These are phyloP conservation scores for Parathielavia appendiculata DNA, from an alignment of 495 filamentous ascomycete genomes.

Conservation along the genomic window DNA sequence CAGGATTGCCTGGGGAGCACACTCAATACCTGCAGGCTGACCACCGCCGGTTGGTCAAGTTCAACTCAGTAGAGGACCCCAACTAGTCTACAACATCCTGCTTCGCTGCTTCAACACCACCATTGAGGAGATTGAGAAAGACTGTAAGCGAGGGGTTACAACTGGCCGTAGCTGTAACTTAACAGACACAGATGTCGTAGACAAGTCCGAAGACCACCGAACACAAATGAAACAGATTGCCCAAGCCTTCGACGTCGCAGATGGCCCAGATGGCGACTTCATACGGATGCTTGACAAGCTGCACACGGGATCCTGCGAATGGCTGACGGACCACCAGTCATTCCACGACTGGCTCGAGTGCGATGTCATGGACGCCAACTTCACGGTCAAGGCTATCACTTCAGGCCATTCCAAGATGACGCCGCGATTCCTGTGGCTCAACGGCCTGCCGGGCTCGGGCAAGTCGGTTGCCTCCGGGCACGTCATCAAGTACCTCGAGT, in stretches of 20 bases:
- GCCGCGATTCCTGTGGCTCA: constrained; percentile 23
- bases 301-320: constrained; percentile 25
- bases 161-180: background rate
- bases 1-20: constrained; percentile 35
- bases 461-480: constrained; percentile 25
- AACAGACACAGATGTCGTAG: constrained; percentile 8
- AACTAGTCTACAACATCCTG: constrained; percentile 27
- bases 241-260: constrained; percentile 17
- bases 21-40: constrained; percentile 39
- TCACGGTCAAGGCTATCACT: constrained; percentile 7
- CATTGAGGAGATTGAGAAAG: constrained; percentile 20
- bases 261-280: constrained; percentile 20
- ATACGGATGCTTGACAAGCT: constrained; percentile 18
- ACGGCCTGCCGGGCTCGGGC: constrained; percentile 27
- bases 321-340: constrained; percentile 15
- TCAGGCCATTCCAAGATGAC: background rate
- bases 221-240: constrained; percentile 21
- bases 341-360: constrained; percentile 23
- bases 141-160: constrained; percentile 9
- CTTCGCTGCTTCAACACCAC: constrained; percentile 21
- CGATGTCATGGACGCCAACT: constrained; percentile 13
- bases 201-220: constrained; percentile 16
- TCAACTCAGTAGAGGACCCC: constrained; percentile 18
- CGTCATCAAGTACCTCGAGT: constrained; percentile 20
- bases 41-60: constrained; percentile 35